Evolutionary conservation across 1,284 basidiomycete species (phyloP).

Genomic region (Malassezia arunalokei): DNA sequence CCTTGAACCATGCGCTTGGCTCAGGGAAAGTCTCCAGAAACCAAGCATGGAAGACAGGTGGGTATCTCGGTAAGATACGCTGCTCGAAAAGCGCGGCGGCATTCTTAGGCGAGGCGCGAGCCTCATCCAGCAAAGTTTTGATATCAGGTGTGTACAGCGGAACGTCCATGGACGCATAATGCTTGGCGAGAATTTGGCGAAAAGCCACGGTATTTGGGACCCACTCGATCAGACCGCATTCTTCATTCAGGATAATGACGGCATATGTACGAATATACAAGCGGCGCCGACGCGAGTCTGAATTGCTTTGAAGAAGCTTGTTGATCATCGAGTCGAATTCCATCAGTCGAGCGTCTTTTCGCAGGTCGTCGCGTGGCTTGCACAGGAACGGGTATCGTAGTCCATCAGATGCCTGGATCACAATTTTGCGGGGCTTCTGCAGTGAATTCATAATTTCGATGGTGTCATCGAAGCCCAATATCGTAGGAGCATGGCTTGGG

Average conservation of each 20-base stretch:
- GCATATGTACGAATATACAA: constrained; percentile 60
- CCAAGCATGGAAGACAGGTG: constrained; percentile 91
- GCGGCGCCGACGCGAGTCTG: constrained; percentile 58
- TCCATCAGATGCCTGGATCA: constrained; percentile 71
- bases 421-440: constrained; percentile 82
- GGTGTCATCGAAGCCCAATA: constrained; percentile 57
- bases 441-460: constrained; percentile 87
- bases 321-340: constrained; percentile 98
- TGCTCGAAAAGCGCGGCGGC: constrained; percentile 55
- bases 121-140: constrained; percentile 54
- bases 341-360: constrained; percentile 96
- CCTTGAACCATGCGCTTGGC: constrained; percentile 82
- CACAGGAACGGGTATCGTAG: constrained; percentile 80
- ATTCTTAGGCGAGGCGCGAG: constrained; percentile 51
- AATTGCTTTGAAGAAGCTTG: constrained; percentile 83
- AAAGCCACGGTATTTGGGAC: constrained; percentile 84
- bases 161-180: constrained; percentile 53
- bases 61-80: constrained; percentile 54
- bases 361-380: constrained; percentile 93
- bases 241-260: constrained; percentile 89
- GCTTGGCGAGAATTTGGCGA: constrained; percentile 62
- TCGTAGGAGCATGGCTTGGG: constrained; percentile 63
- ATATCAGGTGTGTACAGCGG: constrained; percentile 51
- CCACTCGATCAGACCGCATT: constrained; percentile 97
- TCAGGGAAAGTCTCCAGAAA: constrained; percentile 94